Evolutionary conservation across 108 stramenopile genomes (phyloP).

Genomic region (Bacterosira constricta): DNA sequence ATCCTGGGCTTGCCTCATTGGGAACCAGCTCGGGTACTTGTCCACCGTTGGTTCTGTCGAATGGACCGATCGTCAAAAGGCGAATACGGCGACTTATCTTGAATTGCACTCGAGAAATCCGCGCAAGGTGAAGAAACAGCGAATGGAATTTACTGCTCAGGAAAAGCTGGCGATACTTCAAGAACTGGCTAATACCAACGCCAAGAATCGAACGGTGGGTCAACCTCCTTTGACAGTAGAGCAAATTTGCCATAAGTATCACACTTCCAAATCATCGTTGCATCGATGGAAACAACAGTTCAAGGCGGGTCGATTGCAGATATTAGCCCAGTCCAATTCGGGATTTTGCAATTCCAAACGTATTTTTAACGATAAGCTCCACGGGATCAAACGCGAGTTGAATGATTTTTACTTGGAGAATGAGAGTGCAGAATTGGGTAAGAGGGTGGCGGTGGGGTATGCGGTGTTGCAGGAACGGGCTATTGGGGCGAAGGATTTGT

Average conservation of each 20-base stretch:
- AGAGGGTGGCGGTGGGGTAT: background rate
- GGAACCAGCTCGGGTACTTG: conserved; percentile 17
- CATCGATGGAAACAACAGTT: conserved; percentile 40
- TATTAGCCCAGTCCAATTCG: background rate
- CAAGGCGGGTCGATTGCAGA: conserved; percentile 10
- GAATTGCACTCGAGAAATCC: conserved; percentile 5
- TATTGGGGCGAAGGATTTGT: conserved; percentile 13
- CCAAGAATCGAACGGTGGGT: background rate
- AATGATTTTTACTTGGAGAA: conserved; percentile 15
- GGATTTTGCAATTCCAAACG: conserved; percentile 18
- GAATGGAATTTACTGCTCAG: conserved; percentile 27
- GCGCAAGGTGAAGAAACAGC: conserved; percentile 11
- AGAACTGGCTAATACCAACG: conserved; percentile 22
- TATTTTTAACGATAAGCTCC: conserved; percentile 24
- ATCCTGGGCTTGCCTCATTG: conserved; percentile 32
- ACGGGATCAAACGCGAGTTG: conserved; percentile 14
- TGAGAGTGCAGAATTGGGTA: background rate
- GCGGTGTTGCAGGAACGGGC: conserved; percentile 22
- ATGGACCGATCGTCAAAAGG: conserved; percentile 19
- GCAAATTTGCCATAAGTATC: conserved; percentile 34
- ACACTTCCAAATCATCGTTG: conserved; percentile 34
- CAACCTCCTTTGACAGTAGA: conserved; percentile 10
- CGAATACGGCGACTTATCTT: conserved; percentile 1
- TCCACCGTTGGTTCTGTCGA: background rate
- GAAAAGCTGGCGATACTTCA: conserved; percentile 30